Percentiles rank a stretch among this genome's conserved stretches.
Evolutionary conservation across 148 eudicot genomes (phyloP).

Genomic region (Bassia scoparia): DNA sequence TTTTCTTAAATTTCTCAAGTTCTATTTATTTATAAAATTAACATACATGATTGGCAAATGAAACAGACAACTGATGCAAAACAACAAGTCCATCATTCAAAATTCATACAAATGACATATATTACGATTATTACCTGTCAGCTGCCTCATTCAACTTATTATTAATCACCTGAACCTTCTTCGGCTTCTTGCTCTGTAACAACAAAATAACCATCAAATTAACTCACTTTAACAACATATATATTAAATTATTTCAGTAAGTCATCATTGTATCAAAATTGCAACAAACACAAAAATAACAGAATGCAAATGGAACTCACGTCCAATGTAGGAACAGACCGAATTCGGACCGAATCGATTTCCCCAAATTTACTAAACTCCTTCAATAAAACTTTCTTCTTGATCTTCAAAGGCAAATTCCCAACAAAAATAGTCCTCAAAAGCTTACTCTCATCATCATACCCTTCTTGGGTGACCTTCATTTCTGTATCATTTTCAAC

Average conservation of each 20-base stretch:
- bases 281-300: background rate
- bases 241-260: too few relatives aligned
- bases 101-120: background rate
- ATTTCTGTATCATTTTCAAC: conserved; percentile 45
- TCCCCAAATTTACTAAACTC: conserved; percentile 85
- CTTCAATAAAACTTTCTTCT: conserved; percentile 65
- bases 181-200: conserved; percentile 61
- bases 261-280: background rate
- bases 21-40: too few relatives aligned
- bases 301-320: conserved; percentile 41
- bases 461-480: conserved; percentile 67
- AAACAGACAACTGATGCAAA: background rate
- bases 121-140: conserved; percentile 55
- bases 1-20: too few relatives aligned
- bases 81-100: background rate
- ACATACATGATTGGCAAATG: background rate
- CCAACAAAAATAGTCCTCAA: conserved; percentile 94
- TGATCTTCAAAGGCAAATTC: conserved; percentile 82
- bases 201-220: conserved; percentile 4
- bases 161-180: conserved; percentile 33
- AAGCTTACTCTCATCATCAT: conserved; percentile 88
- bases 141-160: conserved; percentile 42
- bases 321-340: conserved; percentile 81
- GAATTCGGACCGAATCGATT: conserved; percentile 79
- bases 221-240: background rate